Conservation (phyloP, 1,284 basidiomycete species). For the Grifola frondosa region DNA sequence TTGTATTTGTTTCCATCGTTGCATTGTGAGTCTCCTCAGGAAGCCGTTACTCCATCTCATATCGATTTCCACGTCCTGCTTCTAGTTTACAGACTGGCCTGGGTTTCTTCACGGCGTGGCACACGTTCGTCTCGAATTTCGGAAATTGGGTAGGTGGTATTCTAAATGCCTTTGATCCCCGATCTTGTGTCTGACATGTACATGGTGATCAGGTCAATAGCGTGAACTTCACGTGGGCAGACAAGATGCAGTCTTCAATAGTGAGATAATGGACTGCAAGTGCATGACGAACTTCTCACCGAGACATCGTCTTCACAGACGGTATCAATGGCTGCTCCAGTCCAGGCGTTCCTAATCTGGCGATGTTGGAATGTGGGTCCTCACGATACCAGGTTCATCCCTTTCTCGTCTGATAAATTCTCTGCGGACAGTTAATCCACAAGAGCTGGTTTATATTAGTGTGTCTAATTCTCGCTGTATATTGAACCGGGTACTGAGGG, state of each 20-base stretch:
- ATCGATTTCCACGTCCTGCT: too few relatives aligned
- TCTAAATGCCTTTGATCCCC: background rate
- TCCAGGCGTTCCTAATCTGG: slow-evolving; percentile 33
- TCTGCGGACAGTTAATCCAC: slow-evolving; percentile 21
- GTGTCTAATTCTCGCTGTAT: background rate
- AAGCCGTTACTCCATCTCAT: background rate
- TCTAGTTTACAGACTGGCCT: slow-evolving; percentile 26
- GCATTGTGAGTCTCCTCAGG: slow-evolving; percentile 23
- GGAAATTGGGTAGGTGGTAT: slow-evolving; percentile 23
- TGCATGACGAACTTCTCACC: background rate
- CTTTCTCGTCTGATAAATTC: background rate
- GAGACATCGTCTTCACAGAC: slow-evolving; percentile 19
- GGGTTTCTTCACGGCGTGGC: slow-evolving; percentile 28
- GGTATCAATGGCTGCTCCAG: slow-evolving; percentile 28
- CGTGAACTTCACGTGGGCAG: slow-evolving; percentile 26
- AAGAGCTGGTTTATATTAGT: slow-evolving; percentile 23
- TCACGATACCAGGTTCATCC: background rate
- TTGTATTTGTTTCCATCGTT: slow-evolving; percentile 21
- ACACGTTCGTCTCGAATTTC: slow-evolving; percentile 23
- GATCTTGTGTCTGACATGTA: background rate
- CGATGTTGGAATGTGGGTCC: slow-evolving; percentile 31
- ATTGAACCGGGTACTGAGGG: background rate
- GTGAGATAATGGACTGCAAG: slow-evolving; percentile 11
- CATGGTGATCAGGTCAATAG: slow-evolving; percentile 10
- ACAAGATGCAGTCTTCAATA: slow-evolving; percentile 26